Conservation (phyloP, 2,329 filamentous ascomycete species). For the Aspergillus sp. region DNA sequence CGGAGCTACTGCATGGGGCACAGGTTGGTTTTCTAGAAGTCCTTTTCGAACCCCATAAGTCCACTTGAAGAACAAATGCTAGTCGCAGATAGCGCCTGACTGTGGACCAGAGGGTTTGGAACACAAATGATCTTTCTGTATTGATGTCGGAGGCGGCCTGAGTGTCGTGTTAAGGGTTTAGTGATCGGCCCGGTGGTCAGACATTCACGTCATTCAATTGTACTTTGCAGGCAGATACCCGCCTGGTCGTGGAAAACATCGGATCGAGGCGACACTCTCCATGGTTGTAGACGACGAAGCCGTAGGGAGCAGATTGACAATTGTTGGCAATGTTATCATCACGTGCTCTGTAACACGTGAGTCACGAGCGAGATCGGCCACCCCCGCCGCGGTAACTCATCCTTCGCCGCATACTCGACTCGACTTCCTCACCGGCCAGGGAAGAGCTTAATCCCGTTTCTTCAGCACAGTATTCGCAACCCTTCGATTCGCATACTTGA, state of each 20-base stretch:
- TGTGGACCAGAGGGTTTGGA: no score
- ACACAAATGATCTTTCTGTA: no score
- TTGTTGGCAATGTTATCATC: constrained; percentile 1
- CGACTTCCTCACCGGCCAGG: background rate
- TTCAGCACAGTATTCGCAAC: no score
- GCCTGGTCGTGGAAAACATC: background rate
- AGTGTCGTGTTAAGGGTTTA: no score
- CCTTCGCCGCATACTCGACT: background rate
- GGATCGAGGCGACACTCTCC: no score
- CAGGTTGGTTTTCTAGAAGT: background rate
- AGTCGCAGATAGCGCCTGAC: no score
- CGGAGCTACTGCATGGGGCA: background rate
- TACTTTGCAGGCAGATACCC: background rate
- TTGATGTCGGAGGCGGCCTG: no score
- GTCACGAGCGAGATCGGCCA: constrained; percentile 19
- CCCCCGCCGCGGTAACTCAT: background rate
- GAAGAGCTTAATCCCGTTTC: no score
- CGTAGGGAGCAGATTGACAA: background rate
- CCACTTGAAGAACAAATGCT: no score
- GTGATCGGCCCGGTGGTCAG: background rate
- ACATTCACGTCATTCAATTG: background rate
- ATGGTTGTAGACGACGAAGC: background rate
- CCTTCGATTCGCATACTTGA: no score
- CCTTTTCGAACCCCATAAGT: background rate
- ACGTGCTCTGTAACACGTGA: constrained; percentile 15